Base-by-base conservation (phyloP, 1,284 basidiomycete genomes). In the Blastosporella zonata region DNA sequence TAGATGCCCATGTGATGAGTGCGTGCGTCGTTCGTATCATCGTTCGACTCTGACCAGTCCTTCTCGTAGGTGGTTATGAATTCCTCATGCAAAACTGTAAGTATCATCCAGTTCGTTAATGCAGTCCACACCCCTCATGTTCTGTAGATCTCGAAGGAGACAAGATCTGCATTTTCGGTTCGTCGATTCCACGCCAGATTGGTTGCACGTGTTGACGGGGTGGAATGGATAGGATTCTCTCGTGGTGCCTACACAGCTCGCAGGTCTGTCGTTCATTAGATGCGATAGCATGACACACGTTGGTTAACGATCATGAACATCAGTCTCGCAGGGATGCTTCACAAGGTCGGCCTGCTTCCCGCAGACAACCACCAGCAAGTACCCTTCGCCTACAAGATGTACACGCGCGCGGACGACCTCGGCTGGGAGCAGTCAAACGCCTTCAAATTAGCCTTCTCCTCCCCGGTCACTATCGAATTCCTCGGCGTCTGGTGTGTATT, bases 301-400 rank as follows among this genome's bases (percentile, higher is more conserved):
- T 57, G 72, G 70, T 58, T 44, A n/a, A 46, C 36, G 2, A 38
- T 27, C 27, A 13, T 17, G 5, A 23, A 25, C 21, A 25, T 22
- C 22, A 55, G 54, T 34, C 54, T 55, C 12, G 58, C 58, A 12
- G 58, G 58, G 2, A 59, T 59, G 58, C 37, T 59, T 8, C 55
- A 59, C 57, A 73, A 76, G 60, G 78, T 84, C 38, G 81, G 81
- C 12, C 66, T 84, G 2, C 69, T 84, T 0, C 80, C 81, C 0
- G 65, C 71, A 4, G 65, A 67, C 53, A 83, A 83, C 53, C 64
- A 72, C 38, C 79, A 84, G 46, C 82, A 87, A 60, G 73, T 87
- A n/a, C 77, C 79, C 0, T 85, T 86, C 55, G 84, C 84, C 6
- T 87, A 84, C 70, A 78, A 80, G 51, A 83, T 87, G 80, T 87